Evolutionary conservation across 768 basidiomycete genomes (phyloP).

Genomic region (Naganishia antarctica): DNA sequence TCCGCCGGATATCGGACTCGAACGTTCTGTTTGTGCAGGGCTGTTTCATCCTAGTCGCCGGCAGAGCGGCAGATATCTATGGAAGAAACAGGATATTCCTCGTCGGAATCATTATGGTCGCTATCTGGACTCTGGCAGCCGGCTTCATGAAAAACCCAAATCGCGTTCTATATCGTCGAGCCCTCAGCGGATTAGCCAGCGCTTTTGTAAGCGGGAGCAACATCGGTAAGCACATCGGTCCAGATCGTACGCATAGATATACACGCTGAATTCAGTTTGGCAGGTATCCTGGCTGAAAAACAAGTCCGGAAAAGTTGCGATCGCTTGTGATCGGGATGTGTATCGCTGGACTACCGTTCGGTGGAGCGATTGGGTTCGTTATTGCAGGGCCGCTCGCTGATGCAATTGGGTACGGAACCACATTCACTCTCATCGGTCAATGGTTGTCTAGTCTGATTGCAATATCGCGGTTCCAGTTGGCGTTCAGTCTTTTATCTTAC

Average conservation of each 20-base stretch:
- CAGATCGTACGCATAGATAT: not conserved
- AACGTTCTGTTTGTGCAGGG: not conserved
- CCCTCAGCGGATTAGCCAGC: not conserved
- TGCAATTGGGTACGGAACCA: not conserved
- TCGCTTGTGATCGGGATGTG: conserved; percentile 2
- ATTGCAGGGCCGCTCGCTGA: not conserved
- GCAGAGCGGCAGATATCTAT: conserved; percentile 50
- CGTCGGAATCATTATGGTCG: conserved; percentile 57
- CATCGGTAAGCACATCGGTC: not conserved
- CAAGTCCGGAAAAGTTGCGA: not conserved
- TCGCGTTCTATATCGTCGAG: not conserved
- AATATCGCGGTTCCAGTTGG: too few species aligned
- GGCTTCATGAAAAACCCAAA: conserved; percentile 36
- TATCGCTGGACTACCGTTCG: conserved; percentile 2
- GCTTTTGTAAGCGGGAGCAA: not conserved
- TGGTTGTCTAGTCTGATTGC: too few species aligned
- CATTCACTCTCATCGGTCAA: too few species aligned
- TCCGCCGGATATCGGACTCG: too few species aligned
- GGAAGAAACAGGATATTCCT: conserved; percentile 69
- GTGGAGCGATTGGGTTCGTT: not conserved
- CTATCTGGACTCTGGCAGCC: conserved; percentile 56
- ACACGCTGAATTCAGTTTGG: not conserved
- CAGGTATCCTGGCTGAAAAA: conserved; percentile 12
- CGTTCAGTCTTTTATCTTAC: not conserved
- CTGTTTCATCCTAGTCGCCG: conserved; percentile 32